phyloP scores from a whole-genome alignment of 495 filamentous ascomycete species.

The Penicillium paradoxum region DNA sequence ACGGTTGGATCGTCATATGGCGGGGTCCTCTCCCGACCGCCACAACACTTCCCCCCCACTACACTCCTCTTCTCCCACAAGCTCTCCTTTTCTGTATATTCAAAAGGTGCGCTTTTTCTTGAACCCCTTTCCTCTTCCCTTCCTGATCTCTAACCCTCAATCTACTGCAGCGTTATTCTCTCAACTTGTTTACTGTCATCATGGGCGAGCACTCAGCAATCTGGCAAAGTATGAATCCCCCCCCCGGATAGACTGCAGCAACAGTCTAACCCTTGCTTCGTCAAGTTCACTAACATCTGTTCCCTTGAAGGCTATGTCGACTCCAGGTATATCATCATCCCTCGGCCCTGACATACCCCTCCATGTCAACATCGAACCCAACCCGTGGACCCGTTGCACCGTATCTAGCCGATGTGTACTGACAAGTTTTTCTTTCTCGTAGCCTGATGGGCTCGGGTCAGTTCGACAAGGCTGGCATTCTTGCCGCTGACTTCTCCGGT shows the following conservation, averaged over 20 bases:
- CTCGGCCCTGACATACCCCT: conserved; percentile 4
- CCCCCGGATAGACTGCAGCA: conserved; percentile 4
- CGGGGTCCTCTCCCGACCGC: conserved; percentile 28
- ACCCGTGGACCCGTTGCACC: conserved; percentile 6
- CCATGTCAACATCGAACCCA: conserved; percentile 8
- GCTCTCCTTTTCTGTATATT: conserved; percentile 12
- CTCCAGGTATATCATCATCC: conserved; percentile 48
- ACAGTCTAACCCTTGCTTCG: conserved; percentile 6
- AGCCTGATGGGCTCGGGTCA: conserved; percentile 82
- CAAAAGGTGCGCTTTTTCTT: not conserved
- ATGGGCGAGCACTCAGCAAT: conserved; percentile 40
- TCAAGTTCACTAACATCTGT: conserved; percentile 17
- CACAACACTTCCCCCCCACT: conserved; percentile 29
- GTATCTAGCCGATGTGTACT: conserved; percentile 4
- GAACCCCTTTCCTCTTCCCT: conserved; percentile 9
- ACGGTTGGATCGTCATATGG: conserved; percentile 14
- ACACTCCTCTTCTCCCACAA: conserved; percentile 24
- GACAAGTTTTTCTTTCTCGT: conserved; percentile 10
- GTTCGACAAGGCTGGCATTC: conserved; percentile 83
- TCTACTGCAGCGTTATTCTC: conserved; percentile 24
- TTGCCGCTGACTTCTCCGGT: conserved; percentile 73
- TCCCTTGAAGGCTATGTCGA: conserved; percentile 53
- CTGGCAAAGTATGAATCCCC: conserved; percentile 53
- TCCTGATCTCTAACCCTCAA: conserved; percentile 11
- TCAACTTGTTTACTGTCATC: conserved; percentile 20